phyloP scores from a whole-genome alignment of 2,329 filamentous ascomycete species.

The Parastagonospora avenae region DNA sequence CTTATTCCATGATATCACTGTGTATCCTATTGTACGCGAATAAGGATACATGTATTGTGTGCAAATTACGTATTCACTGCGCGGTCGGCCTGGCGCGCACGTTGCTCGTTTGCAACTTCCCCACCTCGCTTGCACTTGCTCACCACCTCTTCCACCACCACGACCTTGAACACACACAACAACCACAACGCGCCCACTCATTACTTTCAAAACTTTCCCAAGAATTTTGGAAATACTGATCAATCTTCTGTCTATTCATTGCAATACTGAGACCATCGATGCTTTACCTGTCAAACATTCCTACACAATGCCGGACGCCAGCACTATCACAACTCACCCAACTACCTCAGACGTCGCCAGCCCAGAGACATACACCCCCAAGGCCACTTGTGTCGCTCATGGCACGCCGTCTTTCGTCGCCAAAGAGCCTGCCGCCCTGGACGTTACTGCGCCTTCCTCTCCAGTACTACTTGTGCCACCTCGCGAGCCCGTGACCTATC shows the following conservation, averaged over 20 bases:
- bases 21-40: too few relatives aligned
- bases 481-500: conserved; percentile 9
- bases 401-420: neutral
- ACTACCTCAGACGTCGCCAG: neutral
- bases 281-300: neutral
- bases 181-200: too few relatives aligned
- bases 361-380: neutral
- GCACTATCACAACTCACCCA: neutral
- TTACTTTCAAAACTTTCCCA: too few relatives aligned
- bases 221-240: too few relatives aligned
- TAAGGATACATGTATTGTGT: too few relatives aligned
- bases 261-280: neutral
- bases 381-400: neutral
- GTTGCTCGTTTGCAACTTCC: too few relatives aligned
- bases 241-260: neutral
- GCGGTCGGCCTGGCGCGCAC: too few relatives aligned
- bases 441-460: neutral
- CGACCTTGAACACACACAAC: too few relatives aligned
- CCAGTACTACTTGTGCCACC: neutral
- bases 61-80: too few relatives aligned
- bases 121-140: too few relatives aligned
- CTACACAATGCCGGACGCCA: neutral
- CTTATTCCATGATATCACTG: too few relatives aligned
- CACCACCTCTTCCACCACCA: too few relatives aligned
- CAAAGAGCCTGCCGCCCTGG: neutral